Percentiles rank a stretch among this genome's conserved stretches.
phyloP scores from a whole-genome alignment of 2,329 filamentous ascomycete species.

The Trichophyton verrucosum region DNA sequence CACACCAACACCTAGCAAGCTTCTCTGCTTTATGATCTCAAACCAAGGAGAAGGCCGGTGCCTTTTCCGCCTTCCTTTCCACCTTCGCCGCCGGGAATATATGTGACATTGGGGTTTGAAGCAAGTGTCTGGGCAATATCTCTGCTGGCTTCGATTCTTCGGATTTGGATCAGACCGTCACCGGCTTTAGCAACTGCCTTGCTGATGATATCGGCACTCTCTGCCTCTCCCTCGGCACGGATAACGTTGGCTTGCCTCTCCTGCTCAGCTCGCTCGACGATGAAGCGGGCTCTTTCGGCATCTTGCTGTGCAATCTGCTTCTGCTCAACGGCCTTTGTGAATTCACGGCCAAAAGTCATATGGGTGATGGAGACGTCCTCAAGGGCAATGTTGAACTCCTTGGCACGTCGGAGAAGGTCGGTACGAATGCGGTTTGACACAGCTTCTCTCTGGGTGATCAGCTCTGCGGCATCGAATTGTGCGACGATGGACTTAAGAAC shows the following conservation, averaged over 20 bases:
- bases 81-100: slow-evolving; percentile 61
- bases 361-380: slow-evolving; percentile 99
- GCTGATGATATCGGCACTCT: slow-evolving; percentile 89
- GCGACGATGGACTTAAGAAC: slow-evolving; percentile 97
- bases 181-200: slow-evolving; percentile 87
- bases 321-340: slow-evolving; percentile 97
- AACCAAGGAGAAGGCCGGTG: slow-evolving; percentile 54
- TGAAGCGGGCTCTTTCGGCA: slow-evolving; percentile 91
- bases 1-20: background rate
- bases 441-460: slow-evolving; percentile 97
- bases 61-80: slow-evolving; percentile 48
- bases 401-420: slow-evolving; percentile 81
- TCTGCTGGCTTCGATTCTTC: slow-evolving; percentile 91
- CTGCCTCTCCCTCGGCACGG: slow-evolving; percentile 91
- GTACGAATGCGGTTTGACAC: slow-evolving; percentile 87
- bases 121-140: slow-evolving; percentile 89
- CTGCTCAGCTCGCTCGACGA: slow-evolving; percentile 97
- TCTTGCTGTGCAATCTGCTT: slow-evolving; percentile 99
- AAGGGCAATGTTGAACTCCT: slow-evolving; percentile 97
- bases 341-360: slow-evolving; percentile 99
- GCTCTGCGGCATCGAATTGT: slow-evolving; percentile 95
- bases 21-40: slow-evolving; percentile 39
- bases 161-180: slow-evolving; percentile 87
- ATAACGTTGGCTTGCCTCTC: slow-evolving; percentile 98
- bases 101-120: slow-evolving; percentile 87